Base-by-base conservation (phyloP, 1,284 basidiomycete genomes). In the Phellopilus nigrolimitatus region DNA sequence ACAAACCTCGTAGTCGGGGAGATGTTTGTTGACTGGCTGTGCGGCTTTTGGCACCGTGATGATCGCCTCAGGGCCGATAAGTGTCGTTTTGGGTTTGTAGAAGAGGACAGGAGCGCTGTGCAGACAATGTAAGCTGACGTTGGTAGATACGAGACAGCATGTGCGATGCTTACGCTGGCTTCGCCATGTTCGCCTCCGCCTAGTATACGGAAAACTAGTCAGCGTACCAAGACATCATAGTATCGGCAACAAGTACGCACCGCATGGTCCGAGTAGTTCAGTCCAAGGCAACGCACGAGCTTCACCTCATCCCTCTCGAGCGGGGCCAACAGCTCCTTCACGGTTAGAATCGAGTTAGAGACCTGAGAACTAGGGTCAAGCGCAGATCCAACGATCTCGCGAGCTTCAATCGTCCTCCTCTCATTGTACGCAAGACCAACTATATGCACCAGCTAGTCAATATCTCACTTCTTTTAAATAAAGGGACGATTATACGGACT, bases 241-340 rank as follows among this genome's bases (percentile, higher is more conserved):
- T 4, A 4, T 7, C 24, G 9, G n/a, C 1, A n/a, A 22, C 7
- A 40, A 25, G 30, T 15, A 71, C 80, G 38, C 59, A 87, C 84
- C 3, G 87, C 87, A 66, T 90, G 86, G 53, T 88, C 84, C 17
- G 76, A 75, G 61, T 91, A 92, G 65, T 92, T 91, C 34, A 91
- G 69, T 0, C 89, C 90, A 12, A 92, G 68, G 62, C 88, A 90
- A 10, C 90, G 77, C 42, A 91, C 87, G 3, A 84, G 66, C 53
- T 76, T 78, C 57, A 88, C 70, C 61, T 87, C 72, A 56, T 83
- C 74, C 51, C 77, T 71, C 2, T 80, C 73, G 25, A 92, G 73
- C 4, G 90, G 90, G 1, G 81, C 68, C 12, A 93, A 75, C 19
- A 93, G 76, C 34, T 76, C 70, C 60, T 80, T 77, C 42, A 91